Evolutionary conservation across 257 asterid species (phyloP).

Genomic region (Capsicum rhomboideum): DNA sequence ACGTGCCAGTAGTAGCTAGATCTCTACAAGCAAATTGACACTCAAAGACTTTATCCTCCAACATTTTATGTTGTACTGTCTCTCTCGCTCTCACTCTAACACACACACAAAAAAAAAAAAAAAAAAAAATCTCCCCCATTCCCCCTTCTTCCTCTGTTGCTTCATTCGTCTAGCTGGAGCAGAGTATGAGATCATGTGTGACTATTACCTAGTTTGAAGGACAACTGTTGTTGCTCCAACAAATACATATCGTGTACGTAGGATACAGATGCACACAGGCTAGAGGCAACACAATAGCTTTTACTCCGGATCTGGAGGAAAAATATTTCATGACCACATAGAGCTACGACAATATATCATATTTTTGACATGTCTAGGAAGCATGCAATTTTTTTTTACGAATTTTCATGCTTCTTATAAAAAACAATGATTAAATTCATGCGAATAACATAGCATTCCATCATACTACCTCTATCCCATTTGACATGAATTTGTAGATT

Average conservation of each 20-base stretch:
- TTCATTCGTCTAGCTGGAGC: background rate
- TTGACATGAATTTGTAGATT: background rate
- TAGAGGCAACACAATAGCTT: background rate
- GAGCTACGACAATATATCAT: background rate
- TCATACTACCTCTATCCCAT: background rate
- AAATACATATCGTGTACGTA: background rate
- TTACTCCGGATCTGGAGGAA: background rate
- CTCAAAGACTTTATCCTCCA: background rate
- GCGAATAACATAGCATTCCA: background rate
- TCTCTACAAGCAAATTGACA: background rate
- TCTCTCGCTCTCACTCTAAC: background rate
- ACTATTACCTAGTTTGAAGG: background rate
- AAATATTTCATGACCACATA: background rate
- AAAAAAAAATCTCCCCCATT: background rate
- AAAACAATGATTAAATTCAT: background rate
- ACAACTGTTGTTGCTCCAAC: background rate
- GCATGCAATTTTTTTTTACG: background rate
- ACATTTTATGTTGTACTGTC: background rate
- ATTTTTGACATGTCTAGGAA: background rate
- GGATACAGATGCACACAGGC: background rate
- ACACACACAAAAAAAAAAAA: too few species aligned
- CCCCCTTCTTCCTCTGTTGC: background rate
- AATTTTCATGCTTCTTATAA: background rate
- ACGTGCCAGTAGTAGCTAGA: background rate
- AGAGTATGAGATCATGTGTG: background rate